Conservation (phyloP, 257 asterid genomes). For the Jacaranda mimosifolia region DNA sequence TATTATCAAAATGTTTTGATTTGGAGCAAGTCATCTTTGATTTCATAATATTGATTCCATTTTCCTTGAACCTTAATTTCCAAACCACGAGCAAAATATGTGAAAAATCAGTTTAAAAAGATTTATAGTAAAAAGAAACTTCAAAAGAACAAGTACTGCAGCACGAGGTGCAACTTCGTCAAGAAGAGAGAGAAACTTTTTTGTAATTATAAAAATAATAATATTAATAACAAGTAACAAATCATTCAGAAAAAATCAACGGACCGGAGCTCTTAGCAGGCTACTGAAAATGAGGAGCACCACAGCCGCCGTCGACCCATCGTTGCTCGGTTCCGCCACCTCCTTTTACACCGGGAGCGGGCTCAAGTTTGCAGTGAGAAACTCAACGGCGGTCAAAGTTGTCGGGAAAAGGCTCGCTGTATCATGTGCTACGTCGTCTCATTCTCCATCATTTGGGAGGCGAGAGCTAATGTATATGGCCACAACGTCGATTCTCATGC, state of each 20-base stretch:
- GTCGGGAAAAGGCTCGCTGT: conserved; percentile 42
- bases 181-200: neutral
- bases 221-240: neutral
- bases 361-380: conserved; percentile 40
- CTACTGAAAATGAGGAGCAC: conserved; percentile 48
- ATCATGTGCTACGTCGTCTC: conserved; percentile 41
- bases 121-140: too few species aligned
- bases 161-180: conserved; percentile 7
- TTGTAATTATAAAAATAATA: neutral
- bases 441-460: conserved; percentile 54
- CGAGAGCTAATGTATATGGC: conserved; percentile 62
- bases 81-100: too few species aligned
- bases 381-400: conserved; percentile 36
- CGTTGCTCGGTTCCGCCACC: conserved; percentile 41
- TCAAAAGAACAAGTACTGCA: neutral
- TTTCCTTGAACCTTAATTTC: too few species aligned
- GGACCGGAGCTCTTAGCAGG: neutral
- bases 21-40: too few species aligned
- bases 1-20: too few species aligned
- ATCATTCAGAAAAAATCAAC: neutral
- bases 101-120: too few species aligned
- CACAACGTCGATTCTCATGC: conserved; percentile 60
- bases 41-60: too few species aligned
- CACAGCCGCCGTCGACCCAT: conserved; percentile 43
- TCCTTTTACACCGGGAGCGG: conserved; percentile 25